Evolutionary conservation across 2,329 filamentous ascomycete genomes (phyloP).

Genomic region (Colletotrichum sp.): DNA sequence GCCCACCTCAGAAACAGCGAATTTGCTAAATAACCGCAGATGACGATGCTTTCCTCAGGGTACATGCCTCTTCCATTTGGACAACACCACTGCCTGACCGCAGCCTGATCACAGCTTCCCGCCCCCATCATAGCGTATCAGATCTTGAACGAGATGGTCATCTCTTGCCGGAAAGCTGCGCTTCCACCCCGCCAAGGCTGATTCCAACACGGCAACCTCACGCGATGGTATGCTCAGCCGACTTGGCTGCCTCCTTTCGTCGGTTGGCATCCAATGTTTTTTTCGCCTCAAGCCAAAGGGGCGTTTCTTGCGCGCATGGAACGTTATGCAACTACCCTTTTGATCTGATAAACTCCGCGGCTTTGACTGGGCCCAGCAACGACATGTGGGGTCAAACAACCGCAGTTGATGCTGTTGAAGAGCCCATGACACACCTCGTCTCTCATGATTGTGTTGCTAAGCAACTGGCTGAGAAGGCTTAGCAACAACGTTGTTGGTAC

Average conservation of each 20-base stretch:
- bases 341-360: not conserved
- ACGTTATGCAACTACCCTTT: not conserved
- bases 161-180: constrained; percentile 1
- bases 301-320: not conserved
- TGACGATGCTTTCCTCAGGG: not conserved
- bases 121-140: not conserved
- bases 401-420: not conserved
- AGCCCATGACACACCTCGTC: not conserved
- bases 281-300: not conserved
- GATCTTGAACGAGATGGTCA: not conserved
- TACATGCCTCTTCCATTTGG: not conserved
- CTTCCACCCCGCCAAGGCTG: constrained; percentile 3
- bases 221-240: not conserved
- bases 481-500: not conserved
- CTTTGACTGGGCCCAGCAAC: not conserved
- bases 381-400: not conserved
- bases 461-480: not conserved
- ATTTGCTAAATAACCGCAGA: not conserved
- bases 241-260: not conserved
- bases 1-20: not conserved
- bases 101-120: not conserved
- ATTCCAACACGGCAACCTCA: not conserved
- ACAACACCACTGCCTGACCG: not conserved
- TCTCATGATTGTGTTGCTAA: not conserved
- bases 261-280: not conserved